phyloP scores from a whole-genome alignment of 139 green algal genomes.

The Auxenochlorella pyrenoidosa region DNA sequence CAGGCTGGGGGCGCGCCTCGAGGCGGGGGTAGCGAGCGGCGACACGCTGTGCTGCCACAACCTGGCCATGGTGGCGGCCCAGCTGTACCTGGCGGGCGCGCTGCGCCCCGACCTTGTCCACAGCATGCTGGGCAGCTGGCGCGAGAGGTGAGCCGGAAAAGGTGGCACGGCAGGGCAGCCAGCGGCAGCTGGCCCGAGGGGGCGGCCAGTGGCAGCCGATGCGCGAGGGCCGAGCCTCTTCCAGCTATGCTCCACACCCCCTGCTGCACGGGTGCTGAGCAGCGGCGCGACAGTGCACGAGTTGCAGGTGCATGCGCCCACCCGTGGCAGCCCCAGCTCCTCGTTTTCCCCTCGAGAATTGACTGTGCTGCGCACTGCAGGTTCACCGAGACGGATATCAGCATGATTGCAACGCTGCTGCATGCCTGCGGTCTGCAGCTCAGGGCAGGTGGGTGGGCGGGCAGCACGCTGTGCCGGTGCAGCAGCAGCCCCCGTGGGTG shows the following conservation, averaged over 20 bases:
- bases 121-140: constrained; percentile 51
- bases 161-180: no score
- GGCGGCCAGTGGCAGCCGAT: no score
- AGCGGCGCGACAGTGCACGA: no score
- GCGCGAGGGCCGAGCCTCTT: no score
- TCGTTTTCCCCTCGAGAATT: no score
- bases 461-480: no score
- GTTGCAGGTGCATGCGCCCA: no score
- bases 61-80: constrained; percentile 64
- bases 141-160: not conserved
- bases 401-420: constrained; percentile 67
- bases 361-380: constrained; percentile 30
- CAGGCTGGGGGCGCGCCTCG: constrained; percentile 36
- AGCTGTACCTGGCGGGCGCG: constrained; percentile 65
- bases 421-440: constrained; percentile 69
- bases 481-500: no score
- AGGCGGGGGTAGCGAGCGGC: constrained; percentile 1
- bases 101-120: constrained; percentile 64
- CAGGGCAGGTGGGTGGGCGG: constrained; percentile 30
- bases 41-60: constrained; percentile 66
- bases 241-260: no score
- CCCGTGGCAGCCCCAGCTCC: no score
- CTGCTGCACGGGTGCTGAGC: no score
- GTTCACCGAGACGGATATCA: constrained; percentile 76
- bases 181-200: no score